Percentiles rank a stretch among this genome's conserved stretches.
phyloP scores from a whole-genome alignment of 1,284 basidiomycete species.

The Xanthoconium separans region DNA sequence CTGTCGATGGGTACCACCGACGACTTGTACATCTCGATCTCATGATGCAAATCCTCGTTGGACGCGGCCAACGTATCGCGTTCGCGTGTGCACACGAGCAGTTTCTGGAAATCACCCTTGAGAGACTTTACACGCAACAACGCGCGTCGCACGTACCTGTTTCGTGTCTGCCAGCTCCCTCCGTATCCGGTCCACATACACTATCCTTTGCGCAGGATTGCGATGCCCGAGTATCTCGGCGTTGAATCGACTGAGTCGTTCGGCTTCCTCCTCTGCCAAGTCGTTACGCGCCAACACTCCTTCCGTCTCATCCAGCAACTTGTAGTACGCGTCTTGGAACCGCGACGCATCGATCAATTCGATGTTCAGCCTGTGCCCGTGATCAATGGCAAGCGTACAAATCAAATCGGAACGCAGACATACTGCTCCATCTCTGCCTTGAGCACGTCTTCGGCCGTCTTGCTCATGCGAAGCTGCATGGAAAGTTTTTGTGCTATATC shows the following conservation, averaged over 20 bases:
- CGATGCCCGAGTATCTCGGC: constrained; percentile 73
- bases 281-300: constrained; percentile 64
- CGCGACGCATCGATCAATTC: constrained; percentile 58
- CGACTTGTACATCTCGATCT: constrained; percentile 70
- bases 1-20: constrained; percentile 53
- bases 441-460: constrained; percentile 61
- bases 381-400: not conserved
- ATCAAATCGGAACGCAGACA: constrained; percentile 23
- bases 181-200: constrained; percentile 72
- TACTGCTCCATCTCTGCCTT: constrained; percentile 63
- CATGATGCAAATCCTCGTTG: constrained; percentile 56
- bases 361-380: constrained; percentile 45
- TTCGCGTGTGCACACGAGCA: constrained; percentile 53
- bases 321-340: constrained; percentile 67
- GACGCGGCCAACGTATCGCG: constrained; percentile 47
- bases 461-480: constrained; percentile 49
- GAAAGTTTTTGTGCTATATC: constrained; percentile 48
- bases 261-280: constrained; percentile 70
- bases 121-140: not conserved
- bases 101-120: constrained; percentile 42
- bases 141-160: constrained; percentile 45
- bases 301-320: constrained; percentile 60
- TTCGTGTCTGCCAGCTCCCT: constrained; percentile 68
- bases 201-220: constrained; percentile 72
- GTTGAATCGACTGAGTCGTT: constrained; percentile 67